phyloP scores from a whole-genome alignment of 768 basidiomycete species.

The Gymnopilus junonius region DNA sequence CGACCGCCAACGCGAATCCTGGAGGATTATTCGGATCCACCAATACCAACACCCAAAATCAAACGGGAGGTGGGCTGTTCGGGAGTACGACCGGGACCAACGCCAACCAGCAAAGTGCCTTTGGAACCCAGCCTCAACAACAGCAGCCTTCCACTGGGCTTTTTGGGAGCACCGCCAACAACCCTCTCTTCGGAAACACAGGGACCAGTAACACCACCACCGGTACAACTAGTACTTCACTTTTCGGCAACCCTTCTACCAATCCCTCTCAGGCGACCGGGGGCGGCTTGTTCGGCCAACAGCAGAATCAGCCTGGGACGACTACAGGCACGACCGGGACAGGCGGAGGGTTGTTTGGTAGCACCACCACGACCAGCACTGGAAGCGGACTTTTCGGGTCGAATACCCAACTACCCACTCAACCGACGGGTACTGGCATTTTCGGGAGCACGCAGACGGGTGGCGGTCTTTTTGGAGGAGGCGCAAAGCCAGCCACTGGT shows the following conservation, averaged over 20 bases:
- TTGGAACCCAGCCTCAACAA: slow-evolving; percentile 3
- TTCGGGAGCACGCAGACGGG: slow-evolving; percentile 19
- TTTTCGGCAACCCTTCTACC: slow-evolving; percentile 15
- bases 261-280: slow-evolving; percentile 1
- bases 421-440: slow-evolving; percentile 26
- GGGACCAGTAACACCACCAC: slow-evolving; percentile 6
- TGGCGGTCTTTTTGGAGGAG: slow-evolving; percentile 26
- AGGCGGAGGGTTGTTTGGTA: slow-evolving; percentile 23
- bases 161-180: slow-evolving; percentile 15
- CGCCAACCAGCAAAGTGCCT: neutral
- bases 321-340: slow-evolving; percentile 8
- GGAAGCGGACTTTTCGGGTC: slow-evolving; percentile 17
- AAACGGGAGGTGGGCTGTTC: slow-evolving; percentile 22
- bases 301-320: slow-evolving; percentile 1
- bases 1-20: slow-evolving; percentile 12
- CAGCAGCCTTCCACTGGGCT: slow-evolving; percentile 8
- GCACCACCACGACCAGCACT: slow-evolving; percentile 15
- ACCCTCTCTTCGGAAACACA: slow-evolving; percentile 16
- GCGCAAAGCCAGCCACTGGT: slow-evolving; percentile 13
- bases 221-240: slow-evolving; percentile 1
- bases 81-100: slow-evolving; percentile 14
- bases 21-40: slow-evolving; percentile 30
- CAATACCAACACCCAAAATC: slow-evolving; percentile 23
- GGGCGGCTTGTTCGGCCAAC: slow-evolving; percentile 3
- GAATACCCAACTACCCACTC: slow-evolving; percentile 11